A percentile compares a stretch with the other conserved stretches of the same genome.
Conservation (phyloP, 257 asterid species). For the Cordia subcordata region DNA sequence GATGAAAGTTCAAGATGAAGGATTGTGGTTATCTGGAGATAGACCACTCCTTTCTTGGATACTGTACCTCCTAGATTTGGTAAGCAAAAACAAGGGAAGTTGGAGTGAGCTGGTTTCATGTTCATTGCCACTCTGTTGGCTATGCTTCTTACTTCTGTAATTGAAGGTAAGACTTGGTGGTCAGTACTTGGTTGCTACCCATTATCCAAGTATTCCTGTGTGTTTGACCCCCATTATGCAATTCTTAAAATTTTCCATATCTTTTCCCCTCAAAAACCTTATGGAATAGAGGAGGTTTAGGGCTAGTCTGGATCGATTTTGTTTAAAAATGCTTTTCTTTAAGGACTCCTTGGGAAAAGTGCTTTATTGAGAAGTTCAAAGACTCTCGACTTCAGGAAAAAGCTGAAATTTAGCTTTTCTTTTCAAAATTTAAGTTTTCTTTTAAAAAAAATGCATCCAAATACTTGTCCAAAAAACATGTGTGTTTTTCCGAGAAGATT, state of each 20-base stretch:
- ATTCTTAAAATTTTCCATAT: background rate
- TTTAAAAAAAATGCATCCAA: too few species aligned
- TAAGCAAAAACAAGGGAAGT: conserved; percentile 31
- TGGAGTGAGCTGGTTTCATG: conserved; percentile 31
- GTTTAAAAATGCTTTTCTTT: too few species aligned
- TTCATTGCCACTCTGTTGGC: conserved; percentile 31
- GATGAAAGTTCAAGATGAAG: conserved; percentile 20
- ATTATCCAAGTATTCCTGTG: conserved; percentile 15
- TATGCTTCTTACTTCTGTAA: conserved; percentile 23
- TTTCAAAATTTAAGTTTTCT: too few species aligned
- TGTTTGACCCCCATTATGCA: background rate
- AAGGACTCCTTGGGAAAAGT: too few species aligned
- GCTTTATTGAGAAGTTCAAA: too few species aligned
- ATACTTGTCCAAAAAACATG: too few species aligned
- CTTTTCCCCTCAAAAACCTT: too few species aligned
- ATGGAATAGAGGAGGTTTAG: too few species aligned
- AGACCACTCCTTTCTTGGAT: conserved; percentile 24
- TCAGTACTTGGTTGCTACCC: conserved; percentile 17
- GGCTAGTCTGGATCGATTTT: too few species aligned
- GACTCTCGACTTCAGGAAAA: too few species aligned
- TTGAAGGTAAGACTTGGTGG: conserved; percentile 37
- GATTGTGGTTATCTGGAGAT: conserved; percentile 29
- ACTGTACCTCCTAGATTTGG: conserved; percentile 31
- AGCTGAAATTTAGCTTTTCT: too few species aligned
- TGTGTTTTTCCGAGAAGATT: too few species aligned